Percentiles rank a stretch among this genome's conserved stretches.
These are phyloP conservation scores for Talaromyces liani DNA, from an alignment of 495 filamentous ascomycete genomes.

Conservation along the genomic window DNA sequence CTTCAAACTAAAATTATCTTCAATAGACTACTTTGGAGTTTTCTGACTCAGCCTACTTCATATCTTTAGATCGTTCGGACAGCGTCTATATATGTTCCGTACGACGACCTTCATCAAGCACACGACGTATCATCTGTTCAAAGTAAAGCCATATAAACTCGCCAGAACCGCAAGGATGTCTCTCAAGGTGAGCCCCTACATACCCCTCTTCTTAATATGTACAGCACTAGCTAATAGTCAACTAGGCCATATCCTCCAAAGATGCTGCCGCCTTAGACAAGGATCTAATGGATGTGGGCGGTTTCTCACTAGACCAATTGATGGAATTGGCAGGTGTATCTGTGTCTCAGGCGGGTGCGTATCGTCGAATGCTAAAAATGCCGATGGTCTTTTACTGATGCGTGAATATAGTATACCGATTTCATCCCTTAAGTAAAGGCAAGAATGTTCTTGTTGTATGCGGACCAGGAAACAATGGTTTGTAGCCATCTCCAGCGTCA, in stretches of 20 bases:
- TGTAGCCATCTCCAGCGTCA: slow-evolving; percentile 5
- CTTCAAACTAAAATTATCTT: not conserved
- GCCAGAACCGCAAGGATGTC: slow-evolving; percentile 2
- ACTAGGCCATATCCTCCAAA: slow-evolving; percentile 76
- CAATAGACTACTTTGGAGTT: not conserved
- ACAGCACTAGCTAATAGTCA: not conserved
- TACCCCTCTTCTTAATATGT: not conserved
- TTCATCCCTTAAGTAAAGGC: slow-evolving; percentile 70
- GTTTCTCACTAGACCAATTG: slow-evolving; percentile 90
- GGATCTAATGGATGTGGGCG: slow-evolving; percentile 89
- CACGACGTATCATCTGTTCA: not conserved
- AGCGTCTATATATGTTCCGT: slow-evolving; percentile 12
- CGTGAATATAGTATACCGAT: slow-evolving; percentile 56
- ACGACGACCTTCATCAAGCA: not conserved
- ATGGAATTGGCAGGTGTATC: slow-evolving; percentile 95
- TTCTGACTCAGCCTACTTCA: not conserved
- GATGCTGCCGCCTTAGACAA: slow-evolving; percentile 82
- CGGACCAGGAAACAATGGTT: slow-evolving; percentile 93
- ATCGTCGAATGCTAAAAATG: not conserved
- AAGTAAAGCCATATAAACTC: not conserved
- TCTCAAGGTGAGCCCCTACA: slow-evolving; percentile 5
- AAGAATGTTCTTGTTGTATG: slow-evolving; percentile 78
- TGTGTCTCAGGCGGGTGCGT: slow-evolving; percentile 82
- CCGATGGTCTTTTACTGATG: not conserved
- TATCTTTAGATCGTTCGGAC: not conserved